Base-by-base conservation (phyloP, 768 basidiomycete genomes). In the Russula dissimulans region DNA sequence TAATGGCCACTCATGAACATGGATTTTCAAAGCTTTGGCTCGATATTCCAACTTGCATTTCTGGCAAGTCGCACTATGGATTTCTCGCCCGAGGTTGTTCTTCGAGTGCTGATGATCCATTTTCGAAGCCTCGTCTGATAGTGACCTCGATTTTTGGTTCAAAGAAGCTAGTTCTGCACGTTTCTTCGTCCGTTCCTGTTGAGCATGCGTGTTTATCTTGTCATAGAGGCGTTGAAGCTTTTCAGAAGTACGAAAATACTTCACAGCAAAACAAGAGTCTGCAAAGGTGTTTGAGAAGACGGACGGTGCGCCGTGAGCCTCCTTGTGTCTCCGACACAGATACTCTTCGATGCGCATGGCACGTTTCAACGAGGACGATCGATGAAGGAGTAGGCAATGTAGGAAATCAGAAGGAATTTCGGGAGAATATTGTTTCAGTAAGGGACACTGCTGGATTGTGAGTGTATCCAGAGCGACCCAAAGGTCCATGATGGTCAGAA, bases 381-480 rank as follows among this genome's bases (percentile, higher is more conserved):
- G 71, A 26, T 68, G 71, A 3, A 82, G 69, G 8, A 82, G 67
- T 31, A 83, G 71, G 0, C 72, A 60, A 32, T 79, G 70, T 17
- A 81, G 65, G 26, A 79, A 65, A 4, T 53, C 51, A 2, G 58
- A 31, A 0, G 77, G 72, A 0, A 82, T 67, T 60, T 78, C 79
- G 0, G 81, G 79, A 11, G 78, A 76, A 56, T 79, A 82, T 5
- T 75, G 67, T 0, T 44, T 45, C 5, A 82, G 67, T 11, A 81
- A 69, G 3, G 80, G 76, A 41, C 69, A 67, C 26, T 71, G 67
- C 17, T 42, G 43, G 18, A 75, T 66, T 3, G 67, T 71, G 14
- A 76, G 36, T 29, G 63, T 71, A 62, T 82, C 80, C 5, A 81
- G 69, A 0, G 74, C 77, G 0, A 77, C 69, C 81, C 81, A 82